Evolutionary conservation across 306 rosid species (phyloP), one percentile per base, ranked within the genome.

Genomic region (Quercus robur): DNA sequence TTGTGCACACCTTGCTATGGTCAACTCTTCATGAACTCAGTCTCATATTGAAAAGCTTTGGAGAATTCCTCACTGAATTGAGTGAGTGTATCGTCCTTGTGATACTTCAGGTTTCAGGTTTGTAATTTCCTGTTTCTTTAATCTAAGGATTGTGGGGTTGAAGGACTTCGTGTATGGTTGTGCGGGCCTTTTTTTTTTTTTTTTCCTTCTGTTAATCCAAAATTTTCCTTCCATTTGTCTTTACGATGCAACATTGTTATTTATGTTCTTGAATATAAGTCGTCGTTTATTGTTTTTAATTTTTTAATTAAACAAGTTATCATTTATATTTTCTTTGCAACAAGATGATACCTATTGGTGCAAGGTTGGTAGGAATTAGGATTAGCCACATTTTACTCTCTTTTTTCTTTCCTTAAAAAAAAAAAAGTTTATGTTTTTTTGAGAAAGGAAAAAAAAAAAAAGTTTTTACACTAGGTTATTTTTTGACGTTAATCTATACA

Each of bases 101-200:
- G 96, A 93, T 84, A 93, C 97, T 77, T 90, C 98, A 63, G 91
- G 94, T 92, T 95, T 84, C 98, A 91, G 97, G 98, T 93, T 64
- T 85, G 80, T 33, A 66, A 38, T 56, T 26, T 76, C 71, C 21
- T 71, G 13, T 86, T 84, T 84, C 49, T 81, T 63, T n/a, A 62
- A 68, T 33, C 6, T 7, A 67, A 67, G 25, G 72, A 19, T 35
- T 19, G 51, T 35, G 51, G 71, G 13, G 52, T 68, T 68, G 25
- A 25, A 63, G 28, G 30, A 33, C 41, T 23, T 58, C 38, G 11
- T 57, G 9, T 21, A 21, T 59, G 10, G 8, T 3, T 38, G 46
- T 41, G 3, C 3, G 46, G 3, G 46, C 11, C 46, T 11, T 4
- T 23, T 20, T 6, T 3, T 28, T 15, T 26, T 28, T 33, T 63